Conservation (phyloP, 2,329 filamentous ascomycete genomes). For the Lachnellula cervina region DNA sequence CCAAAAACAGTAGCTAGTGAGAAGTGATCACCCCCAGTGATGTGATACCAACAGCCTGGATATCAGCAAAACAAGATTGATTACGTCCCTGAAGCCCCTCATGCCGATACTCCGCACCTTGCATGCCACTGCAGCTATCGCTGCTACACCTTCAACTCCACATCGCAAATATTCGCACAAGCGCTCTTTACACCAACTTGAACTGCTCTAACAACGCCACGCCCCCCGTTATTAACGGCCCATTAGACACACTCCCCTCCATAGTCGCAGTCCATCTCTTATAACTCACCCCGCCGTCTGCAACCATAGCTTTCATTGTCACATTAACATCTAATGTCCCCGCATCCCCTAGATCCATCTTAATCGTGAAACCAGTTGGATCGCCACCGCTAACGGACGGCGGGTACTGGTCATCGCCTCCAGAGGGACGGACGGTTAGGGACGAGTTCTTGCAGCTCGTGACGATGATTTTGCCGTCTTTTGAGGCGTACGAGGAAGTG, state of each 20-base stretch:
- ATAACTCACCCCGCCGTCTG: neutral
- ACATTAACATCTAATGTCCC: neutral
- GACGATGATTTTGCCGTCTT: conserved; percentile 26
- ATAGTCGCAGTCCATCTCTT: conserved; percentile 1
- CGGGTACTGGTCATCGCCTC: conserved; percentile 3
- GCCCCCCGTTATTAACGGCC: neutral
- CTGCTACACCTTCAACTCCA: no score
- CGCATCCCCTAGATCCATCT: conserved; percentile 2
- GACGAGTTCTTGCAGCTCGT: no score
- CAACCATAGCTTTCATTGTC: neutral
- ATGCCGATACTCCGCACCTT: no score
- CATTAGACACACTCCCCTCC: neutral
- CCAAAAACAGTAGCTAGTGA: no score
- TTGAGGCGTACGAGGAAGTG: conserved; percentile 29
- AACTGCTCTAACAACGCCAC: conserved; percentile 3
- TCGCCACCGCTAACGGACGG: neutral
- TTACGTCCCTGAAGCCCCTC: no score
- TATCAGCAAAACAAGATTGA: no score
- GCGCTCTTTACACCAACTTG: neutral
- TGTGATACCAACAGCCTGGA: no score
- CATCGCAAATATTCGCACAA: no score
- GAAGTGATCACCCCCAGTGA: no score
- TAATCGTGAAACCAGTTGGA: neutral
- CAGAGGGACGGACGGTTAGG: conserved; percentile 15
- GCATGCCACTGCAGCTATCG: no score